Base-by-base conservation (phyloP, 148 eudicot species). In the Chenopodium formosanum region DNA sequence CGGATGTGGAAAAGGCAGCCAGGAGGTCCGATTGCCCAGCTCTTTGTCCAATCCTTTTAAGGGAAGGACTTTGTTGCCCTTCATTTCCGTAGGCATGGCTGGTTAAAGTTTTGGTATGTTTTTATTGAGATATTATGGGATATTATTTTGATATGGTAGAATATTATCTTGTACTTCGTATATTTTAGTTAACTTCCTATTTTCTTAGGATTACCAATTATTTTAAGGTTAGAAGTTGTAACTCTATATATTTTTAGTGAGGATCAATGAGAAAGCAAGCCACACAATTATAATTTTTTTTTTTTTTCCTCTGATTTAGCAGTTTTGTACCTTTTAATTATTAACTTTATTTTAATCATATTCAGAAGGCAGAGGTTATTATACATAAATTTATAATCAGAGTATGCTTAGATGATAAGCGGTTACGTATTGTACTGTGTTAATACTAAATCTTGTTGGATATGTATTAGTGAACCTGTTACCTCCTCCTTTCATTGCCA, bases 21-120 rank as follows among this genome's bases (percentile, higher is more conserved):
- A 0, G 95, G 99, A 47, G 99, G 99, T 78, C 99, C 99, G n/a
- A 88, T 96, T 86, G 94, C 95, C 75, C 99, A 96, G 77, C 95
- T 98, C 8, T 96, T 96, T 83, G 85, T 96, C 40, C 99, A 96
- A 82, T 94, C 99, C 23, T 96, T 94, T 81, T 76, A 94, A 85
- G 99, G 99, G 63, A 90, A 90, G 87, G 87, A 91, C 71, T 96
- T 83, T 86, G 83, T 89, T 58, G 94, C 99, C 70, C 97, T 96
- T 89, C 99, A 96, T 87, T 96, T 96, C 48, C 88, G 99, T 68
- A 91, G 97, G 70, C 99, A 94, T 86, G 99, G 99, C 78, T 94
- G 95, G 88, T 87, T 96, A 83, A 92, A 90, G 84, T 96, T 94
- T 83, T 96, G 99, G 99, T 96, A 96, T 80, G 89, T 60, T 32